Conservation (phyloP, 768 basidiomycete genomes). For the Suillus spraguei region DNA sequence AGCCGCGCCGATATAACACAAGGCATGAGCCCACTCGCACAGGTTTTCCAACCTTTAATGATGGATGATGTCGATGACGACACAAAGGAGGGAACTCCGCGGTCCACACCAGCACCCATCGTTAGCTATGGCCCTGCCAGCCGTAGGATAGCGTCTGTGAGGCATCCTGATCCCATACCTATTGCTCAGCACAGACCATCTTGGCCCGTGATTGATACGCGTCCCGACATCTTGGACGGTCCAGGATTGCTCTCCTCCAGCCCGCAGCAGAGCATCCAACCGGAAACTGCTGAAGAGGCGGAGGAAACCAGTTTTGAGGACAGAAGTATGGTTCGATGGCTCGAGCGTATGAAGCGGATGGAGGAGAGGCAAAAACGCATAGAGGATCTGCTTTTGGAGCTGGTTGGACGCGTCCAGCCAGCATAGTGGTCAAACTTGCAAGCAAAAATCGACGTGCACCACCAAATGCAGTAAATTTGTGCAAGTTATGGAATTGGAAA, state of each 20-base stretch:
- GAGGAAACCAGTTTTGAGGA: conserved; percentile 31
- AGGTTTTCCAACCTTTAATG: conserved; percentile 69
- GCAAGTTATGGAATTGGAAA: neutral
- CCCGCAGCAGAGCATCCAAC: conserved; percentile 23
- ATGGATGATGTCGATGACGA: conserved; percentile 54
- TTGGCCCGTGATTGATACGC: conserved; percentile 27
- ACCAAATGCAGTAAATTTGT: neutral
- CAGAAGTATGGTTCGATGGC: conserved; percentile 30
- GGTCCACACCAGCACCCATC: conserved; percentile 19
- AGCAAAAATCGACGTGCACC: neutral
- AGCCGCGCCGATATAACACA: conserved; percentile 32
- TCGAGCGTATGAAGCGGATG: conserved; percentile 40
- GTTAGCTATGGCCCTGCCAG: conserved; percentile 44
- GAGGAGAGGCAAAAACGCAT: conserved; percentile 51
- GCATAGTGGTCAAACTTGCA: neutral
- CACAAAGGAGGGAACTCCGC: conserved; percentile 32
- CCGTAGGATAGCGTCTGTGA: conserved; percentile 36
- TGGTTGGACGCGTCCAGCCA: conserved; percentile 15
- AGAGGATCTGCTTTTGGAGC: conserved; percentile 45
- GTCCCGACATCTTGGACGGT: conserved; percentile 19
- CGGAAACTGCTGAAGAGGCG: conserved; percentile 27
- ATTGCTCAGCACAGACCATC: conserved; percentile 15
- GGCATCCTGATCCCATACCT: conserved; percentile 13
- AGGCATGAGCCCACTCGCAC: conserved; percentile 67
- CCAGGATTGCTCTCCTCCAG: conserved; percentile 27